Evolutionary conservation across 768 basidiomycete genomes (phyloP), one percentile per base, ranked within the genome.

Genomic region (Gyrodon lividus): DNA sequence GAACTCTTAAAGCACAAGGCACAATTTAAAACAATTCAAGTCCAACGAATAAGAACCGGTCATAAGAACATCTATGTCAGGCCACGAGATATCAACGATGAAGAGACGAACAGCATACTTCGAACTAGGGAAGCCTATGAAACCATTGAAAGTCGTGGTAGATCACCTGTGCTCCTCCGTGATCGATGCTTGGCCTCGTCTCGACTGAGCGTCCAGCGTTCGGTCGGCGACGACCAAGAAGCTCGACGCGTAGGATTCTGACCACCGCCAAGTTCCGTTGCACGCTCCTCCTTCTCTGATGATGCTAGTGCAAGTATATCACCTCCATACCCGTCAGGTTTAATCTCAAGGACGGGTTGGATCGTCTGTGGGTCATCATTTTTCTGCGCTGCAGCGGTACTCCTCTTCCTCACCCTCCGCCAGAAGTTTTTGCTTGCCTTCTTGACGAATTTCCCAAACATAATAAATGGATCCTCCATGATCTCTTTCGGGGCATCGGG

Each of bases 41-140:
- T 37, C 6, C 28, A 43, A 43, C 26, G 41, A 19, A 30, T 43
- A 30, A 43, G 31, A 31, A 31, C 30, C 30, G 12, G 30, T 31
- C 30, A 31, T 17, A n/a, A 4, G 17, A 6, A 12, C n/a, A 9
- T 37, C n/a, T 2, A 10, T 2, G 35, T n/a, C 17, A 37, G n/a
- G 17, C 28, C 12, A 35, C 19, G 34, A 24, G 9, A 33, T 20
- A 35, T 16, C 34, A 19, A 35, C 19, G 22, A 17, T 17, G 34
- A 31, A 40, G 12, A 20, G 17, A 34, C 19, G 23, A 44, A 19
- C 13, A 33, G 47, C 43, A 45, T 19, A 23, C 24, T 14, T 43
- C 45, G 26, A 16, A n/a, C 23, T 20, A 30, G 43, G 20, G 43
- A 31, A 10, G 14, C 85, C 89, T 89, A 89, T 85, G 91, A 88